Evolutionary conservation across 768 basidiomycete genomes (phyloP).

Genomic region (Coprinellus aureogranulatus): DNA sequence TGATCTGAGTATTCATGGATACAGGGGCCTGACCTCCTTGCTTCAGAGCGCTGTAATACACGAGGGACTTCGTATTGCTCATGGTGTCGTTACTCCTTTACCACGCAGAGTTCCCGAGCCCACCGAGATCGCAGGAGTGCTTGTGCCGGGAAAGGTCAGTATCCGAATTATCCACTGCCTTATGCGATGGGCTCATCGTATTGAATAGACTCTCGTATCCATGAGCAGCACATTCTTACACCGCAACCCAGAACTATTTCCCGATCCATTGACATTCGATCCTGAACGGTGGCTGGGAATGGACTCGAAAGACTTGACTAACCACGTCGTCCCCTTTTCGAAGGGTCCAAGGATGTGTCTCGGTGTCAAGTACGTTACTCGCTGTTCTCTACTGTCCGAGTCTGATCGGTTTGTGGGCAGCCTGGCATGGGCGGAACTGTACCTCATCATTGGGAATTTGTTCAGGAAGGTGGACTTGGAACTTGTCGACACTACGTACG

Average conservation of each 20-base stretch:
- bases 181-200: background rate
- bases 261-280: slow-evolving; percentile 34
- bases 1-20: background rate
- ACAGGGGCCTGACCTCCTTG: background rate
- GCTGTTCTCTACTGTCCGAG: background rate
- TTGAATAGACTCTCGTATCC: slow-evolving; percentile 37
- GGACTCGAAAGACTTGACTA: slow-evolving; percentile 34
- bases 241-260: slow-evolving; percentile 37
- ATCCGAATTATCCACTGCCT: background rate
- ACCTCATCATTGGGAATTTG: slow-evolving; percentile 38
- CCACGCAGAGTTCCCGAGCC: slow-evolving; percentile 36
- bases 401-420: slow-evolving; percentile 16
- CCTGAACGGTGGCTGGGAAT: slow-evolving; percentile 44
- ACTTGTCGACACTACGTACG: slow-evolving; percentile 30
- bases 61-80: slow-evolving; percentile 42
- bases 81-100: slow-evolving; percentile 37
- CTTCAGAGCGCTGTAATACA: slow-evolving; percentile 46
- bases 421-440: slow-evolving; percentile 44
- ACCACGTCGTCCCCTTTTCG: slow-evolving; percentile 41
- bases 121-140: slow-evolving; percentile 31
- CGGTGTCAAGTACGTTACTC: slow-evolving; percentile 38
- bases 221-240: slow-evolving; percentile 41
- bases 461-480: slow-evolving; percentile 37
- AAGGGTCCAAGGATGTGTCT: slow-evolving; percentile 46
- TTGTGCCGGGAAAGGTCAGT: slow-evolving; percentile 37